Evolutionary conservation across 208 protist species (phyloP), one percentile per base, ranked within the genome.

Genomic region (Leishmania guyanensis): DNA sequence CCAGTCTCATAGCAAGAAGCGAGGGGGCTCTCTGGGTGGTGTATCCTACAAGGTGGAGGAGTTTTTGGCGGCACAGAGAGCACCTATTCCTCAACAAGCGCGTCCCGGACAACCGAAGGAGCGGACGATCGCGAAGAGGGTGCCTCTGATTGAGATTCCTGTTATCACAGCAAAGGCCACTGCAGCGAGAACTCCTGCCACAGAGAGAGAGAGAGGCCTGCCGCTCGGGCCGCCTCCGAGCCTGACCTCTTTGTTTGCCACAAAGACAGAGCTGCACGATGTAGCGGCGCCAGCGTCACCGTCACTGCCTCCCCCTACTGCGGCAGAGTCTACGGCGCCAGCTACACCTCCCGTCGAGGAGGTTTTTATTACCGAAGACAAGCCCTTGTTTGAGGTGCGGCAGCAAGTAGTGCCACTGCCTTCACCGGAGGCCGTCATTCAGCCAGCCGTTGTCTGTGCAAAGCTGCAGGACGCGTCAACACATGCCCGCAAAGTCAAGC

Each of bases 41-140:
- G 94, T 97, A 16, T 96, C 94, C 22, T 96, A 95, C 72, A 96
- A 94, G 72, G 91, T 97, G 46, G 85, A 90, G 0, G 91, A 97
- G 78, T 97, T 97, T 88, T 79, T 97, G 17, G 88, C 88, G 68
- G 87, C 92, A 14, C 90, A 97, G 80, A 77, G 90, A 53, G 70
- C 85, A 8, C 85, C 90, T 10, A 60, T 83, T 33, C 73, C 88
- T 5, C 78, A 68, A 43, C 78, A 70, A 58, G 46, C 33, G 4
- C 68, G 62, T 3, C 17, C 86, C 26, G 14, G n/a, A 14, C 22
- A 26, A 22, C 54, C 65, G 5, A 43, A 48, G 6, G 73, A 76
- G 53, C 72, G 80, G 46, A 79, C 60, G 36, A 88, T 92, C 69
- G 87, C 88, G 1, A 90, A 90, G 68, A 88, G 83, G 60, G 90